A percentile compares a stretch with the other conserved stretches of the same genome.
These are phyloP conservation scores for Blastomyces emzantsi DNA, from an alignment of 2,329 filamentous ascomycete genomes.

Conservation along the genomic window DNA sequence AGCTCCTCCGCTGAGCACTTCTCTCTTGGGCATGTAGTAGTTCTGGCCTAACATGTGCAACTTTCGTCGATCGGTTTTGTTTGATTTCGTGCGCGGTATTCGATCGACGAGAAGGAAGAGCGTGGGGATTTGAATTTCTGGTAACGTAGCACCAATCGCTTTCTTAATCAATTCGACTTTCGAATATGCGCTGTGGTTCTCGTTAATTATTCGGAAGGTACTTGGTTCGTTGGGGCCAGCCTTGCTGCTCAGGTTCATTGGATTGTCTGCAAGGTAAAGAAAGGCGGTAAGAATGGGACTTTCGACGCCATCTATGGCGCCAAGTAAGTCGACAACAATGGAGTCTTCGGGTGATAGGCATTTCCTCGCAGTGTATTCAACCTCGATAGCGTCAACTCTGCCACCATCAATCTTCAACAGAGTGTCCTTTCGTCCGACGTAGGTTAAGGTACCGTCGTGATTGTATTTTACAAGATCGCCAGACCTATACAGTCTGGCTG, in stretches of 20 bases:
- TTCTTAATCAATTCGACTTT: conserved; percentile 5
- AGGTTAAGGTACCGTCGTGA: conserved; percentile 61
- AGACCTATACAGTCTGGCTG: conserved; percentile 68
- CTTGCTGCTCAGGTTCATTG: conserved; percentile 5
- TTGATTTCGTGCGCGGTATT: conserved; percentile 6
- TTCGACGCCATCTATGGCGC: background rate
- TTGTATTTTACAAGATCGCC: conserved; percentile 70
- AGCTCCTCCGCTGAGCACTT: background rate
- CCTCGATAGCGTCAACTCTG: conserved; percentile 75
- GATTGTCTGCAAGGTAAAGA: conserved; percentile 6
- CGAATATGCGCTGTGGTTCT: conserved; percentile 1
- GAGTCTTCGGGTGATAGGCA: conserved; percentile 3
- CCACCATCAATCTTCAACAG: conserved; percentile 84
- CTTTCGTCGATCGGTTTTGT: conserved; percentile 6
- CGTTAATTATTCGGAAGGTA: conserved; percentile 3
- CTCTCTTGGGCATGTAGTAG: conserved; percentile 6
- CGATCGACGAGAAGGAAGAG: conserved; percentile 7
- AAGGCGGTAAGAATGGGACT: conserved; percentile 3
- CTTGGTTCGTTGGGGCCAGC: conserved; percentile 4
- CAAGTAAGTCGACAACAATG: conserved; percentile 5
- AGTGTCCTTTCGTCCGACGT: conserved; percentile 65
- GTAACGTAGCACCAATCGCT: background rate
- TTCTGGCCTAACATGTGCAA: conserved; percentile 8
- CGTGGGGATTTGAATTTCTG: conserved; percentile 6
- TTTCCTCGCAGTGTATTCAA: conserved; percentile 49